These are phyloP conservation scores for Rugonectria rugulosa DNA, from an alignment of 2,329 filamentous ascomycete genomes.

Conservation along the genomic window DNA sequence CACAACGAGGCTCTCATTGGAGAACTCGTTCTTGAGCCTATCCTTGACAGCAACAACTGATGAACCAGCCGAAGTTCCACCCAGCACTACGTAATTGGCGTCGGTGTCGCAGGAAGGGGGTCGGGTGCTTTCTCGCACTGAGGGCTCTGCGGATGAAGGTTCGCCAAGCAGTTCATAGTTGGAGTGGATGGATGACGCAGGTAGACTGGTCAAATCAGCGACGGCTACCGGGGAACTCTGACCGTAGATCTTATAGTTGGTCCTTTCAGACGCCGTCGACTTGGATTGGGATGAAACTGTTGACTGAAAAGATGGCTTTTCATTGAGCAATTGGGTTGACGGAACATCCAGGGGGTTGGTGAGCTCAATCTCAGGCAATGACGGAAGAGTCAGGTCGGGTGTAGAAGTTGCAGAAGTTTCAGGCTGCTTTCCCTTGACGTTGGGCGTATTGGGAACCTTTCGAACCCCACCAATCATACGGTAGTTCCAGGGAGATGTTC, in stretches of 20 bases:
- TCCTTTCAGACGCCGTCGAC: slow-evolving; percentile 57
- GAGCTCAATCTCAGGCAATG: slow-evolving; percentile 40
- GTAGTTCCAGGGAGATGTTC: slow-evolving; percentile 59
- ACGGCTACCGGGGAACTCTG: slow-evolving; percentile 50
- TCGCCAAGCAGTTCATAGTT: slow-evolving; percentile 62
- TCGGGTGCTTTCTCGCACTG: slow-evolving; percentile 44
- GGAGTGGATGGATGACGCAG: slow-evolving; percentile 51
- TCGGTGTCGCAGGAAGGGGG: slow-evolving; percentile 50
- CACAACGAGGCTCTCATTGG: slow-evolving; percentile 67
- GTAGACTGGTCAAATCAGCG: slow-evolving; percentile 50
- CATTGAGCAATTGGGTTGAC: slow-evolving; percentile 29
- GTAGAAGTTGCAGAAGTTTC: slow-evolving; percentile 37
- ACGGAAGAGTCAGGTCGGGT: slow-evolving; percentile 37
- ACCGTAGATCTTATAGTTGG: slow-evolving; percentile 63
- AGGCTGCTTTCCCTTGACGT: slow-evolving; percentile 52
- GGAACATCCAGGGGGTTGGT: slow-evolving; percentile 28
- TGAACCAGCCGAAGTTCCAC: slow-evolving; percentile 50
- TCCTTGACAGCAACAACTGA: slow-evolving; percentile 45
- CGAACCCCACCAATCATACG: slow-evolving; percentile 63
- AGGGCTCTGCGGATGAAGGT: slow-evolving; percentile 56
- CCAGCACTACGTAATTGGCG: slow-evolving; percentile 63
- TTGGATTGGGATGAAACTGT: slow-evolving; percentile 42
- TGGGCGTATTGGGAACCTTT: slow-evolving; percentile 52
- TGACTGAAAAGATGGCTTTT: slow-evolving; percentile 37
- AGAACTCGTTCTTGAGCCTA: slow-evolving; percentile 55